Percentiles rank a stretch among this genome's conserved stretches.
These are phyloP conservation scores for Amauroascus verrucosus DNA, from an alignment of 2,329 filamentous ascomycete genomes.

Conservation along the genomic window DNA sequence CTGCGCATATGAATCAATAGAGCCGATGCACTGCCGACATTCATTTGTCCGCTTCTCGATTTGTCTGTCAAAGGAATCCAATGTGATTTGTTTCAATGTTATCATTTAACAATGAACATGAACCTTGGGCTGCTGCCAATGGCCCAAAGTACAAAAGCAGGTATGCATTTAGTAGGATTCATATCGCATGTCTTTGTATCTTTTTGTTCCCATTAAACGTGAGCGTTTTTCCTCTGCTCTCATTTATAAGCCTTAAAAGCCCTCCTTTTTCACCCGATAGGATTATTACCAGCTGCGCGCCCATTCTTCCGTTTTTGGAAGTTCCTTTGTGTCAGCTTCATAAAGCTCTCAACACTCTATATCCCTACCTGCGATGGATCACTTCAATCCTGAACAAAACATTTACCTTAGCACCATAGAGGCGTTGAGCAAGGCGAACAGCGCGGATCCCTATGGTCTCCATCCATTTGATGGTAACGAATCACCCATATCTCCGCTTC, in stretches of 20 bases:
- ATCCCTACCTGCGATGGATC: neutral
- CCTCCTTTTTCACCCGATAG: neutral
- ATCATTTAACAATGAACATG: neutral
- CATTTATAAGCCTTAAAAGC: neutral
- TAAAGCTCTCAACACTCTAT: neutral
- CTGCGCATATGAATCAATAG: neutral
- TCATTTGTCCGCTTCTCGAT: neutral
- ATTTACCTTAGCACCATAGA: conserved; percentile 5
- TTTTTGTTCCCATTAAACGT: neutral
- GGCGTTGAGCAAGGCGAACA: neutral
- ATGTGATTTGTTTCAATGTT: neutral
- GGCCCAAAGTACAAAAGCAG: neutral
- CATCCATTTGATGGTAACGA: neutral
- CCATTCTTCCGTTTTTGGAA: neutral
- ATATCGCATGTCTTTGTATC: neutral
- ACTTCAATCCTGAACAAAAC: neutral
- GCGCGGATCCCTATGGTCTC: neutral
- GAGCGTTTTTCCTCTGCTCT: neutral
- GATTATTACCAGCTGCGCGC: no score
- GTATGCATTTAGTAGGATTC: neutral
- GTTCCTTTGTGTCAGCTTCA: neutral
- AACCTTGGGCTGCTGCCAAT: neutral
- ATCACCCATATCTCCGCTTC: conserved; percentile 3
- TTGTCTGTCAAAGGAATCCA: neutral
- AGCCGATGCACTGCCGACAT: neutral